A percentile compares a stretch with the other conserved stretches of the same genome.
phyloP scores from a whole-genome alignment of 257 asterid species.

The Mentha longifolia region DNA sequence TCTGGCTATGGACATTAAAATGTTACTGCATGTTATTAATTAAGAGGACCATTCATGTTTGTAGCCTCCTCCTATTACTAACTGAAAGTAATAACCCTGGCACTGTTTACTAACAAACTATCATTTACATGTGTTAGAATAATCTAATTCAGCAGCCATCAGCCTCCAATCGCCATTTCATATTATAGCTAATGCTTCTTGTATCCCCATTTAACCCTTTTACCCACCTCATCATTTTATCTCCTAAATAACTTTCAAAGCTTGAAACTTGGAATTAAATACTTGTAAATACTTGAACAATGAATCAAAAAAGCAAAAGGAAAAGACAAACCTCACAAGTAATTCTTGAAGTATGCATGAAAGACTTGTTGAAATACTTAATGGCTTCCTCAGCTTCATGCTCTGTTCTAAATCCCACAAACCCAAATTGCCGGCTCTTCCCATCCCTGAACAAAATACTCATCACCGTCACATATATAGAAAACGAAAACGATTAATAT shows the following conservation, averaged over 20 bases:
- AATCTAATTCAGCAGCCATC: conserved; percentile 12
- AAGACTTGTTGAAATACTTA: conserved; percentile 68
- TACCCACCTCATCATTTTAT: background rate
- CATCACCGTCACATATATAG: background rate
- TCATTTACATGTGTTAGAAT: conserved; percentile 6
- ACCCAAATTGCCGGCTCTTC: conserved; percentile 86
- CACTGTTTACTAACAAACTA: conserved; percentile 15
- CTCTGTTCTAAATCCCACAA: conserved; percentile 79
- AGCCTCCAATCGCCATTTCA: conserved; percentile 15
- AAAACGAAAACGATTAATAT: background rate
- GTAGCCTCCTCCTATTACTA: conserved; percentile 17
- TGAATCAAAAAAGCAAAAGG: background rate
- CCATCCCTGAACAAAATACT: conserved; percentile 69
- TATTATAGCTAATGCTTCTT: background rate
- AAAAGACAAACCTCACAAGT: conserved; percentile 69
- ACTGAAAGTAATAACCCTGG: conserved; percentile 1
- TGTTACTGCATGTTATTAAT: conserved; percentile 30
- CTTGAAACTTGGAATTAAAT: background rate
- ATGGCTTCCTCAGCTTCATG: conserved; percentile 74
- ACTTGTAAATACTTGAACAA: background rate
- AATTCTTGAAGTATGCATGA: conserved; percentile 70
- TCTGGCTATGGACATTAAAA: conserved; percentile 54
- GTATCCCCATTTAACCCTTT: background rate
- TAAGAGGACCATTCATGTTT: conserved; percentile 5
- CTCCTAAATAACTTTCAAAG: conserved; percentile 9